phyloP scores from a whole-genome alignment of 495 filamentous ascomycete genomes.

The Talaromyces borbonicus region DNA sequence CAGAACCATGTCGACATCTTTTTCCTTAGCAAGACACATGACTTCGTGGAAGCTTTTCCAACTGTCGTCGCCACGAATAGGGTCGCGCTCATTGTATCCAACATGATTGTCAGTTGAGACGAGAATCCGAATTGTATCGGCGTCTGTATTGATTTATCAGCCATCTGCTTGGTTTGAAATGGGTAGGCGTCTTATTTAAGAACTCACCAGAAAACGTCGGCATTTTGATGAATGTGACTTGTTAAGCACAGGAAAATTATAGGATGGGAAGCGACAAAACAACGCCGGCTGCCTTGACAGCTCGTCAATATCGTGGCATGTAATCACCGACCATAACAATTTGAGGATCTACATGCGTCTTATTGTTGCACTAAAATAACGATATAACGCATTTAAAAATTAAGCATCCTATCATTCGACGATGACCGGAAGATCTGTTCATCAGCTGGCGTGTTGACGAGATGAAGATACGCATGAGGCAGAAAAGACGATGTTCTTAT shows the following conservation, averaged over 20 bases:
- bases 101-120: conserved; percentile 96
- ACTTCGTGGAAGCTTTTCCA: conserved; percentile 95
- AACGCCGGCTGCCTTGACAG: conserved; percentile 6
- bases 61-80: conserved; percentile 89
- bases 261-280: not conserved
- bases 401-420: not conserved
- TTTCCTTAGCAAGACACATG: conserved; percentile 78
- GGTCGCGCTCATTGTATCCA: conserved; percentile 87
- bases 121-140: conserved; percentile 91
- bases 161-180: not conserved
- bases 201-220: conserved; percentile 3
- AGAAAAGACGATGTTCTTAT: not conserved
- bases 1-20: conserved; percentile 94
- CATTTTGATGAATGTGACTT: conserved; percentile 4
- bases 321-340: no score
- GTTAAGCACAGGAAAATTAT: not conserved
- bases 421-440: not conserved
- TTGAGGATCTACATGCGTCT: no score
- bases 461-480: not conserved
- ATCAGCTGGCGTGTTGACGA: not conserved
- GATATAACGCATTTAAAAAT: no score
- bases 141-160: conserved; percentile 32
- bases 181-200: not conserved
- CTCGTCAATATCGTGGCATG: no score
- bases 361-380: no score